A percentile compares a stretch with the other conserved stretches of the same genome.
Evolutionary conservation across 139 green algal species (phyloP).

Genomic region (Pleodorina starrii): DNA sequence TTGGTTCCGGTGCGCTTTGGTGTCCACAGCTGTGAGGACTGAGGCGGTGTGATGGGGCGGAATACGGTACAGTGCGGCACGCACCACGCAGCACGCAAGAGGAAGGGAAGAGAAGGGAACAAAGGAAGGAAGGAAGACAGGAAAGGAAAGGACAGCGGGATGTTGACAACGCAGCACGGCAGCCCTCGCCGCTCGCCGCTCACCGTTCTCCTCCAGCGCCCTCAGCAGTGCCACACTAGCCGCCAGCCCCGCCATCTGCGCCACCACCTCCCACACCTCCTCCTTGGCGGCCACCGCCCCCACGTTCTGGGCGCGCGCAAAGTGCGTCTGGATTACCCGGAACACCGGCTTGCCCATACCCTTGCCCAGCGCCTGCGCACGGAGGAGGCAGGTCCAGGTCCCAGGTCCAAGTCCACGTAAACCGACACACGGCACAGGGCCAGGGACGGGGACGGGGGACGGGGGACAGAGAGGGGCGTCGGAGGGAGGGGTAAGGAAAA

Average conservation of each 20-base stretch:
- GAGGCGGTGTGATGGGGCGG: no score
- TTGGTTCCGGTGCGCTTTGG: no score
- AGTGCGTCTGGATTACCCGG: constrained; percentile 90
- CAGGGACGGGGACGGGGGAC: no score
- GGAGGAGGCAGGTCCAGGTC: constrained; percentile 56
- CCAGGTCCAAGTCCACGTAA: no score
- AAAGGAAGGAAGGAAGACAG: background rate
- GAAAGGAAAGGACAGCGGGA: background rate
- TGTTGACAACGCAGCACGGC: background rate
- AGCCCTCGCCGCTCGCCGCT: background rate
- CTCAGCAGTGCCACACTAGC: constrained; percentile 77
- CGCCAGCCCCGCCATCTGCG: constrained; percentile 79
- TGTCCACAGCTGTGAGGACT: no score
- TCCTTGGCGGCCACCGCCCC: constrained; percentile 92
- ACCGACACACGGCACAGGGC: no score
- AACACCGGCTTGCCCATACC: constrained; percentile 88
- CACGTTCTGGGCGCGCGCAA: constrained; percentile 83
- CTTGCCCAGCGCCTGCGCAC: constrained; percentile 72
- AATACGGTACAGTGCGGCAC: no score
- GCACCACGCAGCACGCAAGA: no score
- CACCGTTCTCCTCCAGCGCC: constrained; percentile 57
- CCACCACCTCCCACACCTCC: constrained; percentile 69
- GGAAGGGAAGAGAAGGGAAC: background rate
- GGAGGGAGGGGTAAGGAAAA: no score
- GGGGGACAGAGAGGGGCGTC: background rate